A percentile compares a stretch with the other conserved stretches of the same genome.
These are phyloP conservation scores for Tulasnella sp. DNA, from an alignment of 768 basidiomycete genomes.

Conservation along the genomic window DNA sequence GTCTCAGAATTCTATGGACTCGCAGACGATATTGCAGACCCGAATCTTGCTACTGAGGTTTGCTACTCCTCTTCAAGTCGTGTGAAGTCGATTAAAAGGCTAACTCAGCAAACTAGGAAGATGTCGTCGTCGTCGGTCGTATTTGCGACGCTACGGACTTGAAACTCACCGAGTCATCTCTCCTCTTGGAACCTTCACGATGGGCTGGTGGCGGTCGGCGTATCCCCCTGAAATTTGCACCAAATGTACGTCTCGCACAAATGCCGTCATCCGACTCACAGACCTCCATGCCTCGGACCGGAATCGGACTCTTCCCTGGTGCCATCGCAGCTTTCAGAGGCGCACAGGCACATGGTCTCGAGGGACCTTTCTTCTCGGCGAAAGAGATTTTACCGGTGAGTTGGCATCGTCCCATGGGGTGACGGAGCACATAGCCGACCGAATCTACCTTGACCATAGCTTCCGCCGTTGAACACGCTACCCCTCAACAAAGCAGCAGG, in stretches of 20 bases:
- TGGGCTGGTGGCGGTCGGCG: slow-evolving; percentile 57
- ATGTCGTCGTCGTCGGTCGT: slow-evolving; percentile 61
- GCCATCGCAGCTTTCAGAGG: slow-evolving; percentile 79
- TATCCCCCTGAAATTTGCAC: slow-evolving; percentile 61
- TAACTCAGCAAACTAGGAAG: slow-evolving; percentile 37
- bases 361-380: slow-evolving; percentile 77
- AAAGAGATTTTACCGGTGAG: slow-evolving; percentile 72
- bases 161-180: slow-evolving; percentile 63
- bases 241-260: slow-evolving; percentile 54
- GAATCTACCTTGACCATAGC: slow-evolving; percentile 30
- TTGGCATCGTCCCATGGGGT: not conserved
- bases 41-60: slow-evolving; percentile 46
- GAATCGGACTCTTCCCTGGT: slow-evolving; percentile 77
- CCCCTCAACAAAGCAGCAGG: not conserved
- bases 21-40: slow-evolving; percentile 65
- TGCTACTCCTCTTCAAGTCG: slow-evolving; percentile 5
- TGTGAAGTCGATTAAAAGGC: too few species aligned
- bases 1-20: slow-evolving; percentile 61
- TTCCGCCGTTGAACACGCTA: slow-evolving; percentile 44
- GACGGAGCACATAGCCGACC: not conserved
- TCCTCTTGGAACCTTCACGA: slow-evolving; percentile 78
- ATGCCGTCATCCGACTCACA: slow-evolving; percentile 23
- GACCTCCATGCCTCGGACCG: slow-evolving; percentile 30
- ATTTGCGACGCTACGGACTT: slow-evolving; percentile 60
- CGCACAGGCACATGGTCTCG: slow-evolving; percentile 54